Evolutionary conservation across 208 protist genomes (phyloP), one percentile per base, ranked within the genome.

Genomic region (Strigomonas culicis): DNA sequence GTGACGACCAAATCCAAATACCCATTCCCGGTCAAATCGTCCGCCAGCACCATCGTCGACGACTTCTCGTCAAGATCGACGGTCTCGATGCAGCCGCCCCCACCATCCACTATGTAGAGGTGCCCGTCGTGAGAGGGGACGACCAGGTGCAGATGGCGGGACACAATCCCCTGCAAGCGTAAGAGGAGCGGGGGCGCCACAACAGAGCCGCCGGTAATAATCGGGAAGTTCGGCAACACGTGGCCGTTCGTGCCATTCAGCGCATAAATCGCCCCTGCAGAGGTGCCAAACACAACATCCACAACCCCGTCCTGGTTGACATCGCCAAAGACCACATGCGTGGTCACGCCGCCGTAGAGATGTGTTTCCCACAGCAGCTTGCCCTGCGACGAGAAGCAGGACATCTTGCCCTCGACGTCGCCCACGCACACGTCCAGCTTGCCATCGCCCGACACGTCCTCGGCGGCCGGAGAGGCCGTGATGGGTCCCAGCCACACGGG

Each of bases 31-130:
- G 79, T 89, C 21, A 98, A 52, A 71, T 98, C 96, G 59, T 97
- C 88, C 8, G 86, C 86, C 15, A 98, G 76, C 51, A 98, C 88
- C 80, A 88, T 82, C 11, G 84, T 74, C 22, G 86, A 95, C 28
- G 86, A 86, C 57, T 85, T 84, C 59, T 98, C 93, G 65, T 94
- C 93, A 44, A 97, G 79, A 59, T 98, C 95, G 50, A 97, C 84
- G 27, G 56, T 76, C 59, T 97, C 79, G 28, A 94, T 71, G 78
- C 95, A 98, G n/a, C 76, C 75, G 1, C 68, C 70, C 17, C 60
- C 72, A 4, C 80, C 88, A 28, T 86, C 75, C 15, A 97, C 81
- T 21, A 96, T 70, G 66, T 97, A 97, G 46, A 98, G 30, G 30
- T 86, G 72, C 22, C 95, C 95, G 74, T 97, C 92, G 59, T 86